Base-by-base conservation (phyloP, 768 basidiomycete species). In the Hygrophorus russula region DNA sequence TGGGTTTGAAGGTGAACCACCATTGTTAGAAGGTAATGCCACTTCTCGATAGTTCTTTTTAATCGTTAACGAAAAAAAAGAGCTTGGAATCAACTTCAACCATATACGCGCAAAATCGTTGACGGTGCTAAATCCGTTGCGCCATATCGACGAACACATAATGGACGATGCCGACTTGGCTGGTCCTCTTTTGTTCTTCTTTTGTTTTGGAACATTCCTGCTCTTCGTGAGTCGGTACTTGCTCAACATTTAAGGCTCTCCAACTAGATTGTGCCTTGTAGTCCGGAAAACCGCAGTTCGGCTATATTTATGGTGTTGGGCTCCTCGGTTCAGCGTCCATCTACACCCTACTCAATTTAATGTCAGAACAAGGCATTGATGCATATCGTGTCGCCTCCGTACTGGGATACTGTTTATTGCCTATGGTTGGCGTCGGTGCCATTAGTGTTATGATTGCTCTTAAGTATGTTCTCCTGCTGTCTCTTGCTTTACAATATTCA, bases 141-240 rank as follows among this genome's bases (percentile, higher is more conserved):
- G 77, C 46, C 70, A 69, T 39, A 76, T 93, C 27, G 83, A 96
- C 48, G 87, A 84, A 49, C 82, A 75, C 46, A 98, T 99, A 47
- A 99, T 99, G 96, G 96, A 99, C 61, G 96, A 99, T 54, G 93
- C 94, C 15, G 96, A 99, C 64, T 73, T 99, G 24, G 92, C 94
- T 7, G 96, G 96, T 0, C 96, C 96, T 7, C 76, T 97, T 36
- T 76, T 97, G 4, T 97, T 97, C 66, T 83, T 83, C 57, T 89
- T 98, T 59, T 88, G 88, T 53, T 98, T 98, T 59, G 96, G 83
- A 10, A 82, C 86, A 33, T 90, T 86, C 56, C 73, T 99, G 1
- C 76, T 99, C 39, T 76, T 98, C 49, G 96, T 97, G 45, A 56
- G 91, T 78, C 17, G 31, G 36, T 12, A 38, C 32, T 18, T 28